Evolutionary conservation across 305 asterid genomes (phyloP).

Genomic region (Fraxinus sp.): DNA sequence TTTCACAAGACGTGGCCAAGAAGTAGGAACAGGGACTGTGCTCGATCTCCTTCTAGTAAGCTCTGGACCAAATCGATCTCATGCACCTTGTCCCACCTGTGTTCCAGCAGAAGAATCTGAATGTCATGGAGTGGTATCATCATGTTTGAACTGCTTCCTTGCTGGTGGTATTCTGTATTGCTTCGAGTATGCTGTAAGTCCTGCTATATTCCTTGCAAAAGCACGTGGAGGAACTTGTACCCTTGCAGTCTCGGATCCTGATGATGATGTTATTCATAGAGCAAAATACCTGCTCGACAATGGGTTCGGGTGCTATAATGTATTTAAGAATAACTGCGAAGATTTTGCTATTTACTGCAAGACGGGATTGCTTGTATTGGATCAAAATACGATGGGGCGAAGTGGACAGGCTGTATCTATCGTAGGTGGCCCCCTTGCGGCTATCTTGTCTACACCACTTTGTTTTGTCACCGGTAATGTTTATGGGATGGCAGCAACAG

Average conservation of each 20-base stretch:
- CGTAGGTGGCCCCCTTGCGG: constrained; percentile 85
- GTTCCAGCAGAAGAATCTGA: constrained; percentile 47
- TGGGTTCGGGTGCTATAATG: constrained; percentile 78
- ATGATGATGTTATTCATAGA: constrained; percentile 55
- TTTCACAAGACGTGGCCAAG: constrained; percentile 89
- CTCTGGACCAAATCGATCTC: constrained; percentile 61
- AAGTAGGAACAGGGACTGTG: constrained; percentile 81
- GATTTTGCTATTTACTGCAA: constrained; percentile 90
- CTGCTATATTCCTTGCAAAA: constrained; percentile 69
- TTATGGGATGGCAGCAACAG: constrained; percentile 70
- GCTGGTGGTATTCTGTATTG: constrained; percentile 78
- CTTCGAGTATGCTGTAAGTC: constrained; percentile 71
- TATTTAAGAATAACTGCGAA: constrained; percentile 83
- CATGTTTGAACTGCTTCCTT: constrained; percentile 83
- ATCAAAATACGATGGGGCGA: constrained; percentile 66
- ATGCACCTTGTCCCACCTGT: constrained; percentile 62
- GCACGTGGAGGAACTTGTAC: constrained; percentile 95
- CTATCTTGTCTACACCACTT: constrained; percentile 66
- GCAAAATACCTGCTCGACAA: constrained; percentile 67
- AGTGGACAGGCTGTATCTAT: constrained; percentile 88
- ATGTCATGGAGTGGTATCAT: constrained; percentile 66
- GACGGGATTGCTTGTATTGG: constrained; percentile 73
- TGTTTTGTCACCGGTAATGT: constrained; percentile 66
- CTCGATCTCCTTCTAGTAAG: constrained; percentile 68
- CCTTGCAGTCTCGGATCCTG: constrained; percentile 62